Evolutionary conservation across 192 early-diverging fungal species (phyloP).

Genomic region (Coemansia brasiliensis): DNA sequence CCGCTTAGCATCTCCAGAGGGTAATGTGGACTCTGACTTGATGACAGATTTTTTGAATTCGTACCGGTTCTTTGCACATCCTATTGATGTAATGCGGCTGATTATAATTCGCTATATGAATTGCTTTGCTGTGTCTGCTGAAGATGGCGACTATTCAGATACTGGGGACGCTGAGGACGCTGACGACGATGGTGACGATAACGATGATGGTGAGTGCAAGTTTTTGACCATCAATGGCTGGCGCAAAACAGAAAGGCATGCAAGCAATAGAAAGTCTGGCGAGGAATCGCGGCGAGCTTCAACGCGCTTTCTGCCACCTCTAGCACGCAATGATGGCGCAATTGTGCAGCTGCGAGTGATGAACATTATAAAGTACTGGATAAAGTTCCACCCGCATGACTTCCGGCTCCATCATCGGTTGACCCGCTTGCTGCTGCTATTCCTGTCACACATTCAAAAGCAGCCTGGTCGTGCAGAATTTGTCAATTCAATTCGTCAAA

Average conservation of each 20-base stretch:
- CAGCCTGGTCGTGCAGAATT: slow-evolving; percentile 53
- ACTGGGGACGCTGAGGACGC: slow-evolving; percentile 15
- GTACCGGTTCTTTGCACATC: slow-evolving; percentile 67
- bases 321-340: slow-evolving; percentile 46
- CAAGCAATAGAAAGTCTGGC: not conserved
- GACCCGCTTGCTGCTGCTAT: slow-evolving; percentile 48
- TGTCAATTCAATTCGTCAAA: slow-evolving; percentile 49
- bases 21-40: slow-evolving; percentile 61
- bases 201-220: slow-evolving; percentile 14
- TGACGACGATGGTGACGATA: not conserved
- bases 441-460: slow-evolving; percentile 53
- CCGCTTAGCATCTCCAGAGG: slow-evolving; percentile 53
- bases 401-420: slow-evolving; percentile 53
- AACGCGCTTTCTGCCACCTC: slow-evolving; percentile 19
- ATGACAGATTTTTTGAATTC: slow-evolving; percentile 64
- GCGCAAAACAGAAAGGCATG: slow-evolving; percentile 7
- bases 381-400: slow-evolving; percentile 75
- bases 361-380: slow-evolving; percentile 87
- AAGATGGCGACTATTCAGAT: slow-evolving; percentile 13
- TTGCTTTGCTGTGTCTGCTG: slow-evolving; percentile 32
- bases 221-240: slow-evolving; percentile 49
- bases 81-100: slow-evolving; percentile 65
- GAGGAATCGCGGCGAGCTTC: slow-evolving; percentile 9
- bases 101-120: slow-evolving; percentile 64
- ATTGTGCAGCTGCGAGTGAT: slow-evolving; percentile 76